Conservation (phyloP, 2,329 filamentous ascomycete species). For the Ceratocystis eucalypticola region DNA sequence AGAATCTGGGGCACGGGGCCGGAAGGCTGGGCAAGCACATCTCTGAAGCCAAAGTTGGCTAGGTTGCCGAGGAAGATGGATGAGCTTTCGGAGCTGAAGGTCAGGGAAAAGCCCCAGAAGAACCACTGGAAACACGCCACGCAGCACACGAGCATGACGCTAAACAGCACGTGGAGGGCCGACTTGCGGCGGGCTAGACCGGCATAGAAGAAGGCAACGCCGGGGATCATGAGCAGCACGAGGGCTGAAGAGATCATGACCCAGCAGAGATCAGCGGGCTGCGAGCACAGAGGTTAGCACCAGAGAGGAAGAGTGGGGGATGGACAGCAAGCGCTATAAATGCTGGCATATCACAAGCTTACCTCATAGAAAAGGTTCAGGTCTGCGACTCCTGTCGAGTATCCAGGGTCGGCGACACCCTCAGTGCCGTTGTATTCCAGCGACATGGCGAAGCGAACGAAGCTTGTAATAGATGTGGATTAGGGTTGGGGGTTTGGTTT, state of each 20-base stretch:
- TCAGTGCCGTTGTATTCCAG: conserved; percentile 38
- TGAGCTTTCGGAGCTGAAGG: conserved; percentile 69
- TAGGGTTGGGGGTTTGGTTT: not conserved
- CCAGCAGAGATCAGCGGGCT: conserved; percentile 75
- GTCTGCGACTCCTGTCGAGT: conserved; percentile 44
- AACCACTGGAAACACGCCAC: conserved; percentile 87
- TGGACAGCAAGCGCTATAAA: not conserved
- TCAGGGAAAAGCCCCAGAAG: conserved; percentile 83
- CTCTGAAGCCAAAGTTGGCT: conserved; percentile 65
- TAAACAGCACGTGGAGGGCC: conserved; percentile 71
- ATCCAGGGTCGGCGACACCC: conserved; percentile 37
- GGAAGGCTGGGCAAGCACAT: conserved; percentile 61
- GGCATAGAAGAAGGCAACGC: conserved; percentile 90
- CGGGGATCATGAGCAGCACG: conserved; percentile 84
- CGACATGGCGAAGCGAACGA: conserved; percentile 24
- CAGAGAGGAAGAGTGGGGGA: not conserved
- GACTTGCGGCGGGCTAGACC: conserved; percentile 82
- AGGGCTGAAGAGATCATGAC: conserved; percentile 63
- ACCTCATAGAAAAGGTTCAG: conserved; percentile 79
- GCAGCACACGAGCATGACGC: conserved; percentile 67
- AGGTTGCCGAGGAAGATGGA: conserved; percentile 63
- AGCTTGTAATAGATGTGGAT: not conserved
- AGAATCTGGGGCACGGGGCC: conserved; percentile 63
- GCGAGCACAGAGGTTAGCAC: not conserved
- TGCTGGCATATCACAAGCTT: conserved; percentile 23